Evolutionary conservation across 495 filamentous ascomycete species (phyloP), one percentile per base, ranked within the genome.

Genomic region (Letharia lupina): DNA sequence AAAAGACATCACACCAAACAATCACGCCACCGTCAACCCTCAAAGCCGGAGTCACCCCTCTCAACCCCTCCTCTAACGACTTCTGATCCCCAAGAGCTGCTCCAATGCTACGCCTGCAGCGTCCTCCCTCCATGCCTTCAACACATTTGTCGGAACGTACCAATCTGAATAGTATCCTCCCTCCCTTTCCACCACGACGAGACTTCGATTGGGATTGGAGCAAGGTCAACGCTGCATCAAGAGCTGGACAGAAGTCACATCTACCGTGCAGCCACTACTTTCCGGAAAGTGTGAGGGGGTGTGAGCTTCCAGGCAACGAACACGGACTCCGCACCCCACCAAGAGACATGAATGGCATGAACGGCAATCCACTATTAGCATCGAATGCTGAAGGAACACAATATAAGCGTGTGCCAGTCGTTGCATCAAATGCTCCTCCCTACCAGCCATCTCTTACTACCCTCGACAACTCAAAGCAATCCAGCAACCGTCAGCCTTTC

Each of bases 241-340:
- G 54, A 65, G 63, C 52, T 39, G 54, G 63, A 45, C 63, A 59
- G 12, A 65, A 65, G 6, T n/a, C 63, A 65, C 16, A 59, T 35
- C 52, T 35, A 35, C 52, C 52, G 52, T 56, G 52, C 52, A 56
- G 47, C 45, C 67, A 61, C 45, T 56, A 56, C 50, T 60, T 31
- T 33, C 62, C 56, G 48, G 54, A 18, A 52, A 61, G 31, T 28
- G 45, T 68, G 76, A 75, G 74, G 76, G 77, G 69, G 73, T 56
- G 75, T 75, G 73, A 77, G 3, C 52, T 56, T 18, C 15, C 52
- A 35, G 52, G 52, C 61, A 75, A 77, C 37, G 73, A 76, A 68
- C 76, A 79, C 78, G 81, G 80, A 73, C 73, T 82, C 47, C 79
- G 77, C 16, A 82, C 81, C 37, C 79, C 81, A 68, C 80, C 79